Conservation (phyloP, 108 stramenopile genomes). For the Pinguiococcus pyrenoidosus region DNA sequence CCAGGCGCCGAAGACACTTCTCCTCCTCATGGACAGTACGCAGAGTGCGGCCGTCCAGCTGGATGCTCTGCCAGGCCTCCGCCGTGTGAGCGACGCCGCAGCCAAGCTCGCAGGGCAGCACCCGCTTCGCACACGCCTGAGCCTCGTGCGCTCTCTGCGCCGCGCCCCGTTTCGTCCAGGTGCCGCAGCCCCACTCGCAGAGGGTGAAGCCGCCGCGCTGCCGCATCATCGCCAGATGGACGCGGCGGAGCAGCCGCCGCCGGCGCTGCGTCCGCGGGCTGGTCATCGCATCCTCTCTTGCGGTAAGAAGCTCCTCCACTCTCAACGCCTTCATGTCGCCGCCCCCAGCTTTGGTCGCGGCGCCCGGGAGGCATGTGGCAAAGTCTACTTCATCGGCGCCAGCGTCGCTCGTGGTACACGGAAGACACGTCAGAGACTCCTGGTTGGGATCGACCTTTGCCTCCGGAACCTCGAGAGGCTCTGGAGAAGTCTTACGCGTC, state of each 20-base stretch:
- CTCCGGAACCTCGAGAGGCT: too few species aligned
- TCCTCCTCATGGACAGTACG: constrained; percentile 22
- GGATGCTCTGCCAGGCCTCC: background rate
- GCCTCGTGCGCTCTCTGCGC: constrained; percentile 30
- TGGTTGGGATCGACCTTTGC: too few species aligned
- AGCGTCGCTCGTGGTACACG: too few species aligned
- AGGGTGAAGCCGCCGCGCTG: constrained; percentile 35
- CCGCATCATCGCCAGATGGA: constrained; percentile 36
- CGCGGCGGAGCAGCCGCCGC: constrained; percentile 8
- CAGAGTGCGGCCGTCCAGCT: background rate
- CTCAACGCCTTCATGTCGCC: too few species aligned
- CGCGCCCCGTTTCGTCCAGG: constrained; percentile 31
- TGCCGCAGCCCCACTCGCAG: constrained; percentile 48
- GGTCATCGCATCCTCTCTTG: constrained; percentile 9
- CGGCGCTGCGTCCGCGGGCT: constrained; percentile 8
- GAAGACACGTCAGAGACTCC: too few species aligned
- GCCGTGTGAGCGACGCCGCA: constrained; percentile 6
- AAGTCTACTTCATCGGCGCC: too few species aligned
- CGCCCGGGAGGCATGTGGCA: too few species aligned
- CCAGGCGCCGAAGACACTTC: constrained; percentile 38
- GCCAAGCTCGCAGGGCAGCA: constrained; percentile 35
- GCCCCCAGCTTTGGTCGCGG: too few species aligned
- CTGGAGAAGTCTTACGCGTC: too few species aligned
- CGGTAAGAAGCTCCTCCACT: too few species aligned
- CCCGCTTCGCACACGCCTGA: constrained; percentile 28